A percentile compares a stretch with the other conserved stretches of the same genome.
phyloP scores from a whole-genome alignment of 495 filamentous ascomycete genomes.

The Aspergillus baeticus region DNA sequence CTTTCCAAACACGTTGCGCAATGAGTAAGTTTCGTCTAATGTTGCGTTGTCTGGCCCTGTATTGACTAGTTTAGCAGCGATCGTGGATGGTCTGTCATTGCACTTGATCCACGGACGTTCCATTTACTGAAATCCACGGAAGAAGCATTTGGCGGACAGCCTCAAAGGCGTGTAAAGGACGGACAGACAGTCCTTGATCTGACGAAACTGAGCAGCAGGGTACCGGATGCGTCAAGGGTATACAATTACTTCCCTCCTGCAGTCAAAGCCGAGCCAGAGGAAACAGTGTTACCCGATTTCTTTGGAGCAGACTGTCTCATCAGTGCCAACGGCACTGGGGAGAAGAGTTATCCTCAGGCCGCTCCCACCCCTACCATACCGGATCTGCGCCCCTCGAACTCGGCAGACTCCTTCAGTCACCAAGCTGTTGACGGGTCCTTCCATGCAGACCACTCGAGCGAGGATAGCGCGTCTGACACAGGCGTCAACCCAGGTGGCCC shows the following conservation, averaged over 20 bases:
- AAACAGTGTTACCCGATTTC: constrained; percentile 28
- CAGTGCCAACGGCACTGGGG: neutral
- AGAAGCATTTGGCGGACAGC: constrained; percentile 48
- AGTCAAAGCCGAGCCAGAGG: constrained; percentile 18
- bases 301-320: constrained; percentile 31
- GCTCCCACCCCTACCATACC: neutral
- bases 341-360: neutral
- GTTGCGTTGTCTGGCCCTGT: neutral
- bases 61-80: constrained; percentile 20
- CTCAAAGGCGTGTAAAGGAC: constrained; percentile 18
- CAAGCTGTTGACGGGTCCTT: constrained; percentile 24
- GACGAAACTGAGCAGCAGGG: constrained; percentile 21
- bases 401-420: constrained; percentile 20
- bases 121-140: constrained; percentile 27
- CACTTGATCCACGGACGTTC: constrained; percentile 49
- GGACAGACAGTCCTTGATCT: constrained; percentile 30
- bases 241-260: constrained; percentile 29
- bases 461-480: constrained; percentile 12
- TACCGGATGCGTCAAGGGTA: constrained; percentile 29
- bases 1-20: constrained; percentile 15
- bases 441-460: constrained; percentile 16
- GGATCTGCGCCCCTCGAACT: constrained; percentile 15
- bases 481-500: constrained; percentile 7
- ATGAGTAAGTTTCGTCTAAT: constrained; percentile 20
- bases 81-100: constrained; percentile 50